Evolutionary conservation across 1,284 basidiomycete genomes (phyloP), one percentile per base, ranked within the genome.

Genomic region (Cutaneotrichosporon cutaneum): DNA sequence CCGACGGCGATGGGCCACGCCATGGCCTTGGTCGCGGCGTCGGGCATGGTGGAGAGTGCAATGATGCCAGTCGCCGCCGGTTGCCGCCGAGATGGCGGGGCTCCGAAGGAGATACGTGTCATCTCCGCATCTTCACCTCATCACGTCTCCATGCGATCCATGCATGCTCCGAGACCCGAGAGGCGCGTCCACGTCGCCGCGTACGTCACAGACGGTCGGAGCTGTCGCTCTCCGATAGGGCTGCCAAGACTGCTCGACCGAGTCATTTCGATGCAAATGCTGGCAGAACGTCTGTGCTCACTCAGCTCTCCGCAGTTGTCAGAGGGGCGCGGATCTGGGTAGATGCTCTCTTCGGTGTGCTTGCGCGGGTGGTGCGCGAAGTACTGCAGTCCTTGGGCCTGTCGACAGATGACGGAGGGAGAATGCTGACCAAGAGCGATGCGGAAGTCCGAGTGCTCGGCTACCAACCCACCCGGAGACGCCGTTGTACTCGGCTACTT

Each of bases 1-100:
- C 53, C 53, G 13, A 54, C 53, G 36, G 35, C 36, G 35, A 54
- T 54, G 24, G 33, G 35, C 53, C 36, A 27, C 9, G 53, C 53
- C 16, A 26, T 26, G 16, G 35, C 21, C 14, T 36, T 39, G 21
- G 22, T 39, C 22, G 35, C 18, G 53, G 13, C 2, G 18, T 32
- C 32, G 18, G 24, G 48, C 27, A 32, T 27, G 24, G 18, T 30
- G 26, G 18, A 35, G 52, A 24, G 36, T 54, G 53, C 5, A 35
- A 22, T 8, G 33, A 22, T 13, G 16, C 33, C 27, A 14, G n/a
- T 32, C 5, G 30, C 5, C 21, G 10, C 6, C 16, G 18, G 39
- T n/a, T 21, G 18, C 4, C 16, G 39, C 39, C 18, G n/a, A n/a
- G 39, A n/a, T 42, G 39, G 39, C n/a, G 39, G 39, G 39, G 39